Percentiles rank a stretch among this genome's conserved stretches.
These are phyloP conservation scores for Penicillium sp. DNA, from an alignment of 2,329 filamentous ascomycete genomes.

Conservation along the genomic window DNA sequence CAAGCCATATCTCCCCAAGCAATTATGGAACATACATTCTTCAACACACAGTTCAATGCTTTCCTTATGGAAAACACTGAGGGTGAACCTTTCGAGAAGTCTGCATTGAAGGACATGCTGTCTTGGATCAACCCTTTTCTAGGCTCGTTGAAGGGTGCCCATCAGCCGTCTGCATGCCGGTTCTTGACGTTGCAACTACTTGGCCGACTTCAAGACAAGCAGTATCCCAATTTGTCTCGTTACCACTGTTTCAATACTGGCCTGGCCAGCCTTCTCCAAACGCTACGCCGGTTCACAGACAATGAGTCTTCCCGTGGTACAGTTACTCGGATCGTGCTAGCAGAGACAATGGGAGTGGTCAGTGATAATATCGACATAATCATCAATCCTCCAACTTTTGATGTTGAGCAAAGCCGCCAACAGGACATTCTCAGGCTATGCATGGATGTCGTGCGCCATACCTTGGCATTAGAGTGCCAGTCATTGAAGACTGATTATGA, in stretches of 20 bases:
- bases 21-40: conserved; percentile 80
- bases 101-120: conserved; percentile 63
- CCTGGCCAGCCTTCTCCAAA: conserved; percentile 46
- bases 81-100: conserved; percentile 53
- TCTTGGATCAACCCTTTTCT: conserved; percentile 79
- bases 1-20: conserved; percentile 75
- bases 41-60: conserved; percentile 65
- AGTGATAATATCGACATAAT: conserved; percentile 55
- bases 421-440: conserved; percentile 56
- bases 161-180: conserved; percentile 76
- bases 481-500: conserved; percentile 68
- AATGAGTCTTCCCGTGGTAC: conserved; percentile 46
- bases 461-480: conserved; percentile 69
- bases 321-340: conserved; percentile 49
- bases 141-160: conserved; percentile 70
- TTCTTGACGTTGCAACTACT: conserved; percentile 76
- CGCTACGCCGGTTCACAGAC: conserved; percentile 49
- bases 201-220: conserved; percentile 50
- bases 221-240: conserved; percentile 43
- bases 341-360: conserved; percentile 49
- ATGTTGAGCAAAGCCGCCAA: conserved; percentile 48
- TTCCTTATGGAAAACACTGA: conserved; percentile 53
- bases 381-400: conserved; percentile 56
- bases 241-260: conserved; percentile 49
- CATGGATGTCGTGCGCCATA: conserved; percentile 64